Conservation (phyloP, 2,329 filamentous ascomycete genomes). For the Sordariomycetes sp. region DNA sequence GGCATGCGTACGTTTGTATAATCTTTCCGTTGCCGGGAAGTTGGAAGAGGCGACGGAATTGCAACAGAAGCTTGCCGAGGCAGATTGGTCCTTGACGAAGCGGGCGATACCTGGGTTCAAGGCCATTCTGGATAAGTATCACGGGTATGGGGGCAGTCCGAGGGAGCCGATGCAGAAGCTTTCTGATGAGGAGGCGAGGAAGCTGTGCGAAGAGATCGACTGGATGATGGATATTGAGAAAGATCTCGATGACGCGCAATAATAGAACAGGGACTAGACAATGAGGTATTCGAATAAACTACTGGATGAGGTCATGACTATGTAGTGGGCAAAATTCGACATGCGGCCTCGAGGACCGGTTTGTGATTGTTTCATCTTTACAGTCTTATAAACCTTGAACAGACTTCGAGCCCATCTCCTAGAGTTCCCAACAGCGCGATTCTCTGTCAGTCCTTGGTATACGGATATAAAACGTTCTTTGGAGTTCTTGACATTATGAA, state of each 20-base stretch:
- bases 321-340: too few species aligned
- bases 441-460: too few species aligned
- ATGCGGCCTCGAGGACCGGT: too few species aligned
- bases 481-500: too few species aligned
- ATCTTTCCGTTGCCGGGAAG: slow-evolving; percentile 8
- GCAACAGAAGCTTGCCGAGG: slow-evolving; percentile 9
- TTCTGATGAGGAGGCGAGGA: slow-evolving; percentile 2
- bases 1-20: slow-evolving; percentile 10
- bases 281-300: too few species aligned
- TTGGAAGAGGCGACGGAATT: slow-evolving; percentile 8
- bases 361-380: too few species aligned
- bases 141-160: slow-evolving; percentile 42
- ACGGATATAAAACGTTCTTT: too few species aligned
- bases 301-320: too few species aligned
- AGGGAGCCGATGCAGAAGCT: slow-evolving; percentile 26
- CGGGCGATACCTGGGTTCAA: slow-evolving; percentile 11
- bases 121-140: slow-evolving; percentile 19
- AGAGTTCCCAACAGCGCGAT: not conserved
- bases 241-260: slow-evolving; percentile 4
- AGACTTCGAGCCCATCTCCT: not conserved
- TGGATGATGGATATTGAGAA: slow-evolving; percentile 9
- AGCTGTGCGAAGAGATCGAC: slow-evolving; percentile 7
- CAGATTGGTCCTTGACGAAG: slow-evolving; percentile 11
- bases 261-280: not conserved
- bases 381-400: too few species aligned